A percentile compares a stretch with the other conserved stretches of the same genome.
These are phyloP conservation scores for Postia placenta DNA, from an alignment of 768 basidiomycete species.

Conservation along the genomic window DNA sequence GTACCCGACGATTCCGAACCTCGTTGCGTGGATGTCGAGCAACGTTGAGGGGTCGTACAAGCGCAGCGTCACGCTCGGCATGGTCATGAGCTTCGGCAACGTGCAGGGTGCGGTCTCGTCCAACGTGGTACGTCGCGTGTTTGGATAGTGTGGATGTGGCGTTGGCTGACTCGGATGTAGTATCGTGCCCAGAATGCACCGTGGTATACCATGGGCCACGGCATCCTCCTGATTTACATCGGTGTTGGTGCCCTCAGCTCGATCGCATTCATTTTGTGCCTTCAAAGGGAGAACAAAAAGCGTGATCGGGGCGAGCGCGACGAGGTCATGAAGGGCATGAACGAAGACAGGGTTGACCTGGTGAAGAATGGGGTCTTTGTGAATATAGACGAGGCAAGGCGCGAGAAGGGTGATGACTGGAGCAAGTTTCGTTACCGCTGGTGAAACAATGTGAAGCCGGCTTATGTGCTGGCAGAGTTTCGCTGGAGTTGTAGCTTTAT, in stretches of 20 bases:
- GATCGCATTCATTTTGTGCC: slow-evolving; percentile 30
- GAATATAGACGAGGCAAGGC: slow-evolving; percentile 59
- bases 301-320: slow-evolving; percentile 65
- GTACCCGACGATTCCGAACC: slow-evolving; percentile 62
- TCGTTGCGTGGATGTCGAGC: slow-evolving; percentile 53
- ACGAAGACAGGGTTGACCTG: slow-evolving; percentile 28
- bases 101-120: slow-evolving; percentile 76
- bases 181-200: slow-evolving; percentile 63
- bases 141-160: not conserved
- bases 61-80: slow-evolving; percentile 62
- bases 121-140: slow-evolving; percentile 48
- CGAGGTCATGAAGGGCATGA: slow-evolving; percentile 51
- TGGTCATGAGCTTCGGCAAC: slow-evolving; percentile 67
- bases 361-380: slow-evolving; percentile 52
- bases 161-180: slow-evolving; percentile 20
- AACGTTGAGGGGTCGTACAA: slow-evolving; percentile 75
- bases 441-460: no score
- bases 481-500: no score
- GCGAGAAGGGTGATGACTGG: slow-evolving; percentile 68
- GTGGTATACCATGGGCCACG: slow-evolving; percentile 59
- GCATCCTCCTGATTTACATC: slow-evolving; percentile 70
- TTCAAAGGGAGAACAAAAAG: slow-evolving; percentile 54
- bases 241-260: slow-evolving; percentile 51
- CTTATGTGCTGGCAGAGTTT: no score
- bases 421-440: slow-evolving; percentile 68